Base-by-base conservation (phyloP, 1,284 basidiomycete genomes). In the Moesziomyces globuligerus region DNA sequence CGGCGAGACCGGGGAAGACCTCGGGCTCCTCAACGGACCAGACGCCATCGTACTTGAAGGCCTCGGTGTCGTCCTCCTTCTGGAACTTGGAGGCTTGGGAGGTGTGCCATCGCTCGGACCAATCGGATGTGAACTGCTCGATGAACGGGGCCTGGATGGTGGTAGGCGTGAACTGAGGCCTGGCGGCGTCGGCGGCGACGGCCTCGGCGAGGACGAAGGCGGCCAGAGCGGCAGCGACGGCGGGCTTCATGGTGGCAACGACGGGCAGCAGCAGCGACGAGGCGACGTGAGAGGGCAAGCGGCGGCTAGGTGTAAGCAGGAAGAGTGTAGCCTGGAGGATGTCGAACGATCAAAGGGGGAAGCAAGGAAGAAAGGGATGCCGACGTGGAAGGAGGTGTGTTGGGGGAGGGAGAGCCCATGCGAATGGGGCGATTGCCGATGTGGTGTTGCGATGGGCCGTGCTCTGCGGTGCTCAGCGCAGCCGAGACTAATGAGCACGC, bases 91-190 rank as follows among this genome's bases (percentile, higher is more conserved):
- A 97, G 23, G 96, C 95, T 82, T 93, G 90, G 7, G 94, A 98
- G 36, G 94, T 89, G 56, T 92, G 92, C 96, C 96, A 99, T 73
- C 94, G 91, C 56, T 90, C 87, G 41, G 90, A 83, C 91, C 92
- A 95, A 85, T 91, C 91, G 55, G 90, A 88, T 24, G 90, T 91
- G 87, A 99, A 99, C 84, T 99, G 96, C 85, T 99, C 96, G 77
- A 99, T 82, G 87, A 98, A 98, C 62, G 92, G 90, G n/a, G 91
- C 94, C 80, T 90, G 89, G 84, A 97, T 86, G 57, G 86, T 84
- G 52, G 94, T 90, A 43, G 90, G 86, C 92, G 97, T 71, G 56
- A 76, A 76, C 18, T 67, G 61, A 0, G 67, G 60, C 28, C 61
- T 61, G 25, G 67, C 23, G 34, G 48, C 56, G 36, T 65, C 67